Conservation (phyloP, 208 protist species). For the Angomonas ambiguus region DNA sequence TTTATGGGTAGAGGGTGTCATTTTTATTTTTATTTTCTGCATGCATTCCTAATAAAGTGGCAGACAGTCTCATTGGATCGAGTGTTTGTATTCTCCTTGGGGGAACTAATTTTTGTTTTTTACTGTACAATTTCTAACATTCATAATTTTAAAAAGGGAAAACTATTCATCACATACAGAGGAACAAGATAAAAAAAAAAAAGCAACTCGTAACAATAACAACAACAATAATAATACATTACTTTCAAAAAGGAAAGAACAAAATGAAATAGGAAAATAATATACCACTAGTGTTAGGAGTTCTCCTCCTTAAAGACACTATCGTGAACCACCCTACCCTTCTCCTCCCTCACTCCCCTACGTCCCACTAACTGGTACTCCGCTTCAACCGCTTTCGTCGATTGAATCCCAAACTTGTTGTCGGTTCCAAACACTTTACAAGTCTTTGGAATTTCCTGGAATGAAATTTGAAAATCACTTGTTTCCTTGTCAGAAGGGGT, state of each 20-base stretch:
- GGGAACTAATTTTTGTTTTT: too few species aligned
- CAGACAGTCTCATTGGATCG: too few species aligned
- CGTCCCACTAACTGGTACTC: conserved; percentile 2
- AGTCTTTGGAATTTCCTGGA: conserved; percentile 20
- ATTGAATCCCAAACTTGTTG: conserved; percentile 3
- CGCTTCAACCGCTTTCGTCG: conserved; percentile 8
- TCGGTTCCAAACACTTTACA: conserved; percentile 10
- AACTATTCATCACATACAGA: not conserved
- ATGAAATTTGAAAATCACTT: conserved; percentile 31
- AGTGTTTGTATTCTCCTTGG: too few species aligned
- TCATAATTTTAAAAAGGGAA: not conserved
- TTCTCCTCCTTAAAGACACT: not conserved
- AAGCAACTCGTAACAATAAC: conserved; percentile 1
- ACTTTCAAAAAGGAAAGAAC: not conserved
- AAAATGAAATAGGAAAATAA: not conserved
- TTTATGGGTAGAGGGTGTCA: too few species aligned
- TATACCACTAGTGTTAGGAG: conserved; percentile 9
- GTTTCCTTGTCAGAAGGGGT: conserved; percentile 7
- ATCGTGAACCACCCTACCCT: not conserved
- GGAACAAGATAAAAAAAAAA: not conserved
- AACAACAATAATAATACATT: conserved; percentile 9
- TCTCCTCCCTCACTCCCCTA: not conserved
- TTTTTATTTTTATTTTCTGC: too few species aligned
- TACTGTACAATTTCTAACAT: not conserved
- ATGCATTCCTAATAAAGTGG: too few species aligned